phyloP scores from a whole-genome alignment of 495 filamentous ascomycete species.

The Penicillium paradoxum region DNA sequence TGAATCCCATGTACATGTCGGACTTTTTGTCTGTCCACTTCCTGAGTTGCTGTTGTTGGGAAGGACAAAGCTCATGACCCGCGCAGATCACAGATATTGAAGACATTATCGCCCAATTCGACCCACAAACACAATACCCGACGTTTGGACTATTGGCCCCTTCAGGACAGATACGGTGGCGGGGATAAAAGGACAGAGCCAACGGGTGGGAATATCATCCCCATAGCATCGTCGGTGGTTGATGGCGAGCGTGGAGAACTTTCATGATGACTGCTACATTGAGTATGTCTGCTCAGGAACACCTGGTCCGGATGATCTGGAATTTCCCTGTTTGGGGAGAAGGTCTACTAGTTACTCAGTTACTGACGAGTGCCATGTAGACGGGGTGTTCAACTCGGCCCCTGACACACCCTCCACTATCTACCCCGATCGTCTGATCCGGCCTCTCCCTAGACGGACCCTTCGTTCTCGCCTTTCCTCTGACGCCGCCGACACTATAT shows the following conservation, averaged over 20 bases:
- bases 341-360: conserved; percentile 32
- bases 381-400: conserved; percentile 52
- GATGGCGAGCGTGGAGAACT: conserved; percentile 29
- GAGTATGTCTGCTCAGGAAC: conserved; percentile 42
- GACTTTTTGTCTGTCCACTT: not conserved
- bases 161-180: conserved; percentile 14
- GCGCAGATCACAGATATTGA: not conserved
- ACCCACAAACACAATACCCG: not conserved
- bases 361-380: conserved; percentile 42
- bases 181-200: conserved; percentile 16
- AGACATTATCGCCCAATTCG: not conserved
- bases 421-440: conserved; percentile 86
- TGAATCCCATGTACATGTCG: not conserved
- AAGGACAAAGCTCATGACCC: not conserved
- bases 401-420: conserved; percentile 69
- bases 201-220: conserved; percentile 13
- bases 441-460: conserved; percentile 82
- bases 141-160: conserved; percentile 8
- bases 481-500: conserved; percentile 75
- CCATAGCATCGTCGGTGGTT: conserved; percentile 24
- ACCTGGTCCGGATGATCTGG: conserved; percentile 11
- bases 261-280: conserved; percentile 47
- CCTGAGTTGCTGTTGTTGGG: not conserved
- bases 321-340: conserved; percentile 11
- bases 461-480: conserved; percentile 79